Conservation (phyloP, 2,329 filamentous ascomycete species). For the Pestalotiopsis sp. region DNA sequence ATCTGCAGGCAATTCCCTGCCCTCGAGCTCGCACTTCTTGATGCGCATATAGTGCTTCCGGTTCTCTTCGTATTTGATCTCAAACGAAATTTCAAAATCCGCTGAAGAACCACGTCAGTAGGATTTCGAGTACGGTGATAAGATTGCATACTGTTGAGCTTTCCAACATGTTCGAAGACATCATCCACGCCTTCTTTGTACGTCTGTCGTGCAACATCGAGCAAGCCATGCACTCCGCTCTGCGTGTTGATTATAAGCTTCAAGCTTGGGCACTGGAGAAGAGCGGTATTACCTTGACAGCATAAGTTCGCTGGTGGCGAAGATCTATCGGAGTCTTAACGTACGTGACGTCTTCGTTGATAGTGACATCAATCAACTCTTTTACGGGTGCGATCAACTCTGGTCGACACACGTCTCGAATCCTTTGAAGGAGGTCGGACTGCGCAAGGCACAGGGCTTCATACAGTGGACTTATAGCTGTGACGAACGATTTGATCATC, state of each 20-base stretch:
- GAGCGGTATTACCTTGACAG: constrained; percentile 66
- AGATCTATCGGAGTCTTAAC: constrained; percentile 81
- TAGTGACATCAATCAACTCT: constrained; percentile 65
- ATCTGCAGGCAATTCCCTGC: constrained; percentile 60
- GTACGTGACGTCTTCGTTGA: constrained; percentile 82
- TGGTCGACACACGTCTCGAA: constrained; percentile 71
- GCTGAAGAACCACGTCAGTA: constrained; percentile 37
- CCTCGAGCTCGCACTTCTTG: constrained; percentile 62
- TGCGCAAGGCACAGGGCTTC: constrained; percentile 67
- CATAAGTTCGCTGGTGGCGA: constrained; percentile 87
- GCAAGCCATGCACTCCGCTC: constrained; percentile 80
- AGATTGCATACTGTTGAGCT: constrained; percentile 60
- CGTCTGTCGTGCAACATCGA: constrained; percentile 86
- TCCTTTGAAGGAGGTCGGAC: constrained; percentile 66
- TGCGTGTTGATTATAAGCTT: constrained; percentile 35
- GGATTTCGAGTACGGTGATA: not conserved
- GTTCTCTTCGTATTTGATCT: constrained; percentile 75
- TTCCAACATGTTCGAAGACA: constrained; percentile 69
- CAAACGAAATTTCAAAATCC: constrained; percentile 60
- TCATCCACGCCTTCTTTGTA: constrained; percentile 89
- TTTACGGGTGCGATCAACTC: constrained; percentile 63
- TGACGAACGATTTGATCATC: constrained; percentile 81
- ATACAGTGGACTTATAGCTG: constrained; percentile 67
- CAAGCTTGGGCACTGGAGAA: not conserved
- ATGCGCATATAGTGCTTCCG: constrained; percentile 82